Evolutionary conservation across 441 rosid species (phyloP).

Genomic region (Populus hybrid): DNA sequence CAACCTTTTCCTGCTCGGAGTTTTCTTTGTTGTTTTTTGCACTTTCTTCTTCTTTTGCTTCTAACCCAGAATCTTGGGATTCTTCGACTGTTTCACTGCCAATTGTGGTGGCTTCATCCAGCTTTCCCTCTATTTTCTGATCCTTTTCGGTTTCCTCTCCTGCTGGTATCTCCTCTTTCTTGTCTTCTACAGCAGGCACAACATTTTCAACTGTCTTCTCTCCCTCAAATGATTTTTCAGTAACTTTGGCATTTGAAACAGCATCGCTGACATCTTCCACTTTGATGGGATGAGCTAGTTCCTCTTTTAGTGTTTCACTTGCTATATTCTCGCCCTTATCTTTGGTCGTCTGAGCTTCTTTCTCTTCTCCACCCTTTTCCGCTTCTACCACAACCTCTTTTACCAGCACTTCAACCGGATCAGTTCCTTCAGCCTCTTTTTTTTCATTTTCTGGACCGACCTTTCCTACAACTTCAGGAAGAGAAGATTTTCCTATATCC

Average conservation of each 20-base stretch:
- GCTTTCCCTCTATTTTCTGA: conserved; percentile 1
- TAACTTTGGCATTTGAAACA: conserved; percentile 9
- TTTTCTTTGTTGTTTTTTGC: conserved; percentile 5
- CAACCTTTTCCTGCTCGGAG: conserved; percentile 24
- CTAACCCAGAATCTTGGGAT: conserved; percentile 22
- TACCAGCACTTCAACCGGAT: conserved; percentile 4
- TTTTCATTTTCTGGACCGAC: neutral
- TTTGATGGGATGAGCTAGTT: conserved; percentile 2
- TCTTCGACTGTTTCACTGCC: conserved; percentile 15
- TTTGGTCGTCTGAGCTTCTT: neutral
- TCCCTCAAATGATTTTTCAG: conserved; percentile 7
- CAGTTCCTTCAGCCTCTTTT: conserved; percentile 7
- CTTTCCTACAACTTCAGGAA: conserved; percentile 9
- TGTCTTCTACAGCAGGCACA: conserved; percentile 5
- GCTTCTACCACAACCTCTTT: conserved; percentile 13
- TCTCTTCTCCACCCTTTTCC: conserved; percentile 9
- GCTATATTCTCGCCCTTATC: conserved; percentile 1
- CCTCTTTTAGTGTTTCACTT: conserved; percentile 12
- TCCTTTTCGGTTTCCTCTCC: conserved; percentile 10
- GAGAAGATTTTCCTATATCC: neutral
- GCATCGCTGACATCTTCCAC: conserved; percentile 9
- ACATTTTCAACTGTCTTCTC: conserved; percentile 2
- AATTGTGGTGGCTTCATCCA: conserved; percentile 19
- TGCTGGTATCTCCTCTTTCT: conserved; percentile 7
- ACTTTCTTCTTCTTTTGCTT: conserved; percentile 18